A percentile compares a stretch with the other conserved stretches of the same genome.
Conservation (phyloP, 2,329 filamentous ascomycete species). For the Trichoderma asperellum region DNA sequence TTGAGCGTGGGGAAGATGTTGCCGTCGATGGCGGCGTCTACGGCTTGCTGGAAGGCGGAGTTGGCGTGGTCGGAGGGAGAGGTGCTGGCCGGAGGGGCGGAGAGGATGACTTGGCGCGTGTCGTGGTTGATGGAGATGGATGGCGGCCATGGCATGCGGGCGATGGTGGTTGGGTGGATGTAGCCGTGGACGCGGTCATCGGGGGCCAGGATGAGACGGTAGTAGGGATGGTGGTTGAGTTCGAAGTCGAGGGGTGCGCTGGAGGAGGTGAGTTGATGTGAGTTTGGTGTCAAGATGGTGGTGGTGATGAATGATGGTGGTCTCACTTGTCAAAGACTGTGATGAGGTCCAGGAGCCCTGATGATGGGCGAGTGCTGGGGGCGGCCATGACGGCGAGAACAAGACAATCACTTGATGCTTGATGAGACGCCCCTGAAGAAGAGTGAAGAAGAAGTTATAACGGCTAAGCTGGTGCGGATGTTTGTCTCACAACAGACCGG, state of each 20-base stretch:
- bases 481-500: neutral
- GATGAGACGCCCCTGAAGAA: neutral
- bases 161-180: constrained; percentile 51
- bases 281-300: neutral
- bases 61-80: constrained; percentile 42
- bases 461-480: neutral
- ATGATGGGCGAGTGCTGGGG: neutral
- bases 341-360: constrained; percentile 45
- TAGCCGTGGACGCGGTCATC: constrained; percentile 55
- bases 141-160: constrained; percentile 52
- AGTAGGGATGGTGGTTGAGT: constrained; percentile 45
- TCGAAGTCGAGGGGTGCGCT: constrained; percentile 55
- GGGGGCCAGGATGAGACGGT: constrained; percentile 50
- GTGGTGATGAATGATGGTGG: neutral
- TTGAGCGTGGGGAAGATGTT: constrained; percentile 46
- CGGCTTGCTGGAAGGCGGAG: constrained; percentile 45
- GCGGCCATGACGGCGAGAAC: constrained; percentile 17
- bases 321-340: constrained; percentile 49
- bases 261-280: neutral
- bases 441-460: neutral
- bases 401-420: neutral
- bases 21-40: constrained; percentile 45
- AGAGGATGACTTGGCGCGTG: constrained; percentile 41
- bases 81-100: constrained; percentile 33
- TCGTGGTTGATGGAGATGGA: constrained; percentile 44